Conservation (phyloP, 345 rosid genomes). For the Lumnitzera littorea region DNA sequence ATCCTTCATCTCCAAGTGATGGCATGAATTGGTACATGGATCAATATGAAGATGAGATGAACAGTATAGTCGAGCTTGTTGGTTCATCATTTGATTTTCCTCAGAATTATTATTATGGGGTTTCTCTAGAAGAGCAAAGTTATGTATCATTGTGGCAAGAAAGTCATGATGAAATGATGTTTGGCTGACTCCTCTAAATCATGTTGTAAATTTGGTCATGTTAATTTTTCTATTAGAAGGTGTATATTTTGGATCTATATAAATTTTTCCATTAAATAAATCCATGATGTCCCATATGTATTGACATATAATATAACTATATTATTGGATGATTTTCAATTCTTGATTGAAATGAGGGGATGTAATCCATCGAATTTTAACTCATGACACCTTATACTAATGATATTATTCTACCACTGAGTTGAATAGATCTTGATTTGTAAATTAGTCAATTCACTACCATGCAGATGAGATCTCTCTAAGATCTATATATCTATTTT, state of each 20-base stretch:
- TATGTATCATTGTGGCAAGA: slow-evolving; percentile 37
- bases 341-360: too few relatives aligned
- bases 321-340: too few relatives aligned
- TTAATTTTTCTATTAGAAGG: background rate
- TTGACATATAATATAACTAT: too few relatives aligned
- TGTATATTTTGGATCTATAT: background rate
- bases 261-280: too few relatives aligned
- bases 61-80: slow-evolving; percentile 25
- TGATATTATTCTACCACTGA: too few relatives aligned
- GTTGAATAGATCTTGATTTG: too few relatives aligned
- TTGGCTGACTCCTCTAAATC: background rate
- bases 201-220: background rate
- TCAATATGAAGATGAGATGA: slow-evolving; percentile 16
- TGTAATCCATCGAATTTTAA: too few relatives aligned
- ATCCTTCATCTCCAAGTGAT: slow-evolving; percentile 27
- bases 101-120: slow-evolving; percentile 24
- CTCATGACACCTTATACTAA: too few relatives aligned
- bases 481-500: too few relatives aligned
- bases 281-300: too few relatives aligned
- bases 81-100: slow-evolving; percentile 10
- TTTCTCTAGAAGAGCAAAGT: slow-evolving; percentile 26
- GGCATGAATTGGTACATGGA: slow-evolving; percentile 44
- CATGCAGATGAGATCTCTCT: too few relatives aligned
- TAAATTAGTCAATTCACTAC: too few relatives aligned
- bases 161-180: slow-evolving; percentile 15